A percentile compares a stretch with the other conserved stretches of the same genome.
phyloP scores from a whole-genome alignment of 148 eudicot genomes.

The Rhododendron mucronatum region DNA sequence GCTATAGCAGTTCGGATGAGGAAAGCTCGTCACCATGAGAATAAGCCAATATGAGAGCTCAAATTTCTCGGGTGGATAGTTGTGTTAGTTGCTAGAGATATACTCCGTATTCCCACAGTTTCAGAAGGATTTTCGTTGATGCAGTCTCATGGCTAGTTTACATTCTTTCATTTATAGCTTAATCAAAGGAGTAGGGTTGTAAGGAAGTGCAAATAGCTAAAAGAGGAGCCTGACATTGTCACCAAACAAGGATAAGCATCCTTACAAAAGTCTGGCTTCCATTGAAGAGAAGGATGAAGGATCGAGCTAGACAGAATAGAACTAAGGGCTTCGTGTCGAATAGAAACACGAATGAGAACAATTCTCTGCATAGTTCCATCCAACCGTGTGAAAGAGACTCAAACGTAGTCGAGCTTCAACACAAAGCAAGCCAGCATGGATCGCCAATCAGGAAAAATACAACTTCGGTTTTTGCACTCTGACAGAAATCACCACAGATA shows the following conservation, averaged over 20 bases:
- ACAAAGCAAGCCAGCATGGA: not conserved
- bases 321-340: not conserved
- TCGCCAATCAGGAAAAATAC: not conserved
- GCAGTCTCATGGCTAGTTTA: not conserved
- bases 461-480: not conserved
- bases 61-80: not conserved
- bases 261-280: not conserved
- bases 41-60: not conserved
- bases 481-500: conserved; percentile 5
- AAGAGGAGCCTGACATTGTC: conserved; percentile 8
- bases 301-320: not conserved
- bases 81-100: not conserved
- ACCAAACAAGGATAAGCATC: not conserved
- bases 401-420: not conserved
- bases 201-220: not conserved
- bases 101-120: not conserved
- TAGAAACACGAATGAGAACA: not conserved
- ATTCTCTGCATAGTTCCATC: conserved; percentile 6
- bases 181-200: not conserved
- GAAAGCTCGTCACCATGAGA: conserved; percentile 57
- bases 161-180: not conserved
- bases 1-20: conserved; percentile 46
- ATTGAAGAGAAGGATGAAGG: not conserved
- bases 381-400: not conserved
- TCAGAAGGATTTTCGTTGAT: not conserved